Base-by-base conservation (phyloP, 2,329 filamentous ascomycete species). In the Alternaria tenuissima region DNA sequence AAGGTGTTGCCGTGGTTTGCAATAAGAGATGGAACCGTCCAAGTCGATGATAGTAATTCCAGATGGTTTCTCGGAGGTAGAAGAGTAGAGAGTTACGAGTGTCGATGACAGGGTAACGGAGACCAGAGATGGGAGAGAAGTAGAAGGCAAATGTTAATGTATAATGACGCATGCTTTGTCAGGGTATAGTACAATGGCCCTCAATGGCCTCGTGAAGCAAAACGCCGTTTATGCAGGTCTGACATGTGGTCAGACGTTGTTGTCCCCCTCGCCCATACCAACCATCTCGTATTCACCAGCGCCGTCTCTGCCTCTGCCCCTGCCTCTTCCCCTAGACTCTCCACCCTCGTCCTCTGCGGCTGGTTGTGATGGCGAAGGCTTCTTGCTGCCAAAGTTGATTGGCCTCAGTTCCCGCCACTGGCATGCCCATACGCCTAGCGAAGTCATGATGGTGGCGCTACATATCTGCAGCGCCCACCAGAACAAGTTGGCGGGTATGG, bases 331-430 rank as follows among this genome's bases (percentile, higher is more conserved):
- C 65, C 79, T 77, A 30, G 73, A 72, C 62, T 78, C 76, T 5
- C 80, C 80, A 11, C 69, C 76, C 5, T 74, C 77, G 32, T 79
- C 77, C 47, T 79, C 79, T 24, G 67, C 48, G 52, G 56, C 52
- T 3, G 69, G 57, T 43, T 58, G 66, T 60, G 74, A 63, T 53
- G 66, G 59, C 20, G 67, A 56, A 14, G 72, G 74, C 7, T 72
- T 69, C 44, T 80, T 82, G 3, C 90, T 90, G 20, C 93, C 93
- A 74, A 98, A 97, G 60, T 87, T 90, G 70, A 98, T 96, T 11
- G 95, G 94, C 72, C 88, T 86, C 57, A 99, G 81, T 80, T 99
- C 95, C 62, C 94, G 86, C 84, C 93, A 96, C 73, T 90, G 92
- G 76, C 94, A 98, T 3, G 90, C 92, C 92, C 94, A 98, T 38